phyloP scores from a whole-genome alignment of 169 alveolate genomes.

The Babesia sp. region DNA sequence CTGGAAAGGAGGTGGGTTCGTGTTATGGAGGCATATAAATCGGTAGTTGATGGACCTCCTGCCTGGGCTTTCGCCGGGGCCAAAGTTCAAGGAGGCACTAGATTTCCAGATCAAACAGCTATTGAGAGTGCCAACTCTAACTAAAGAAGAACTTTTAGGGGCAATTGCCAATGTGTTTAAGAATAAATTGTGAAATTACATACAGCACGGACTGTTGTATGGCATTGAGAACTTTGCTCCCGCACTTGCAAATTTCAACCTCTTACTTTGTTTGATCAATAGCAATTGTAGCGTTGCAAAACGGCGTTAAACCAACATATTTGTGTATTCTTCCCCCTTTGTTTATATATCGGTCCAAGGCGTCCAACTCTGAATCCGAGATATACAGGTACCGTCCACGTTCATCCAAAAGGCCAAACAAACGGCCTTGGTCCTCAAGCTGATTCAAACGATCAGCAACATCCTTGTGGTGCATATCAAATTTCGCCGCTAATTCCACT shows the following conservation, averaged over 20 bases:
- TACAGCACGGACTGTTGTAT: not conserved
- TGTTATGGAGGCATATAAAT: not conserved
- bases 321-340: constrained; percentile 55
- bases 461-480: constrained; percentile 40
- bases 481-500: constrained; percentile 51
- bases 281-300: constrained; percentile 44
- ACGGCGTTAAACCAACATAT: constrained; percentile 21
- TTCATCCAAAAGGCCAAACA: constrained; percentile 59
- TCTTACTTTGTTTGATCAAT: constrained; percentile 38
- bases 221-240: not conserved
- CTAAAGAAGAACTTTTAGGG: constrained; percentile 26
- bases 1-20: constrained; percentile 56
- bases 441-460: constrained; percentile 46
- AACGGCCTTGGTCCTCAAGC: constrained; percentile 49
- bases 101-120: constrained; percentile 41
- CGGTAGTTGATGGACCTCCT: constrained; percentile 40
- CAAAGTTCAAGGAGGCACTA: constrained; percentile 53
- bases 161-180: not conserved
- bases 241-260: not conserved
- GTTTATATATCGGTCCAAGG: constrained; percentile 27
- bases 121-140: constrained; percentile 11
- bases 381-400: constrained; percentile 63
- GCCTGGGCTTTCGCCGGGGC: constrained; percentile 59
- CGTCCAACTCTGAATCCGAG: constrained; percentile 48
- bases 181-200: not conserved